phyloP scores from a whole-genome alignment of 2,329 filamentous ascomycete species.

The Monosporascus cannonballus region DNA sequence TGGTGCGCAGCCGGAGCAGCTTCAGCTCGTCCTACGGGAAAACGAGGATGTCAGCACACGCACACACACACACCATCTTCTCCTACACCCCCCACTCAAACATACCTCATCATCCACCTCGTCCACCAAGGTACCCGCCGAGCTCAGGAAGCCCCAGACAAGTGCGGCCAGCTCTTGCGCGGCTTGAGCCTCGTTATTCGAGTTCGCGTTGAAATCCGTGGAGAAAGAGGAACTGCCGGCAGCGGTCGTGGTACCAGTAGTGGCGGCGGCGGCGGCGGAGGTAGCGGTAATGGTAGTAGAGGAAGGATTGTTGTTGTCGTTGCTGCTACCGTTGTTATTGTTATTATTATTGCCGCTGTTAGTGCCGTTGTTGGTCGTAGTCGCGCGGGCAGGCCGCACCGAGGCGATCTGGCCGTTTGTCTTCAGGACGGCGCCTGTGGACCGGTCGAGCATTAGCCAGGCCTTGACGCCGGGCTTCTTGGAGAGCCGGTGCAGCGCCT shows the following conservation, averaged over 20 bases:
- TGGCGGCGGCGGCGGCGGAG: background rate
- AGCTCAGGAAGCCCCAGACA: slow-evolving; percentile 70
- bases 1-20: slow-evolving; percentile 70
- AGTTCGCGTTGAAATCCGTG: slow-evolving; percentile 33
- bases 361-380: slow-evolving; percentile 11
- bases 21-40: slow-evolving; percentile 62
- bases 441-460: slow-evolving; percentile 67
- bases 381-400: slow-evolving; percentile 39
- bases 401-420: slow-evolving; percentile 63
- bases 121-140: slow-evolving; percentile 62
- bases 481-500: slow-evolving; percentile 62
- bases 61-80: too few relatives aligned
- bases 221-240: slow-evolving; percentile 36
- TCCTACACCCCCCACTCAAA: background rate
- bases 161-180: slow-evolving; percentile 69
- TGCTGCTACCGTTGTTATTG: slow-evolving; percentile 16
- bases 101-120: slow-evolving; percentile 65
- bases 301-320: slow-evolving; percentile 21
- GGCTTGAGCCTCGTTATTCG: slow-evolving; percentile 47
- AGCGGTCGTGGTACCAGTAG: slow-evolving; percentile 27
- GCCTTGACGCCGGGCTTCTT: slow-evolving; percentile 76
- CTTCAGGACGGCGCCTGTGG: slow-evolving; percentile 67
- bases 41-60: background rate
- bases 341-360: background rate
- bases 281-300: slow-evolving; percentile 2